A percentile compares a stretch with the other conserved stretches of the same genome.
phyloP scores from a whole-genome alignment of 257 asterid species.

The Sherardia arvensis region DNA sequence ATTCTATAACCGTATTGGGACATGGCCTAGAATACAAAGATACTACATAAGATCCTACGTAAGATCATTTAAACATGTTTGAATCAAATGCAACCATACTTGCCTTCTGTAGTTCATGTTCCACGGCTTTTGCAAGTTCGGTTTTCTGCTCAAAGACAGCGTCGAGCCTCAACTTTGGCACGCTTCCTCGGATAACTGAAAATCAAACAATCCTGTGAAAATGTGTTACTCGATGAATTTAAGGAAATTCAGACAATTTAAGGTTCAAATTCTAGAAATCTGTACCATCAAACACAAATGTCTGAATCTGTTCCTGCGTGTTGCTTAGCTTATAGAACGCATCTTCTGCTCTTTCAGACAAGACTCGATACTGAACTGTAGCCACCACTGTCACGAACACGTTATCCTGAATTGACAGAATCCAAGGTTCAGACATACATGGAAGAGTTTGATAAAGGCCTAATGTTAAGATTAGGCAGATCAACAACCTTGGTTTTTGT shows the following conservation, averaged over 20 bases:
- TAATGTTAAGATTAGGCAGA: background rate
- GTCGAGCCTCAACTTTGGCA: slow-evolving; percentile 21
- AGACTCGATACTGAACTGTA: slow-evolving; percentile 24
- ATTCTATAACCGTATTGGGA: slow-evolving; percentile 26
- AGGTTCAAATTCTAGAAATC: background rate
- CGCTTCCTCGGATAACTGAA: slow-evolving; percentile 20
- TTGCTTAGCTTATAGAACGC: slow-evolving; percentile 27
- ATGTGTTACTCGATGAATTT: background rate
- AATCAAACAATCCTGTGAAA: background rate
- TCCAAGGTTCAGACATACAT: background rate
- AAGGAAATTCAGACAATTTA: background rate
- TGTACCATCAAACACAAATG: slow-evolving; percentile 28
- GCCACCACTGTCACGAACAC: slow-evolving; percentile 26
- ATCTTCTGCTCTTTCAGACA: slow-evolving; percentile 20
- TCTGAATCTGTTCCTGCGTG: slow-evolving; percentile 21
- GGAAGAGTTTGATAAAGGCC: background rate
- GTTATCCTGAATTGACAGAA: slow-evolving; percentile 16
- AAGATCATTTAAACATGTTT: background rate
- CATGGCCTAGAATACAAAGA: slow-evolving; percentile 17
- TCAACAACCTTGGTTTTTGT: slow-evolving; percentile 25
- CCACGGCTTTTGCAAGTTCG: slow-evolving; percentile 20
- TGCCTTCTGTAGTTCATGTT: slow-evolving; percentile 17
- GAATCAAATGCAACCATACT: background rate
- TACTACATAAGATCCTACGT: background rate
- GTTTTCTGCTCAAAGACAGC: slow-evolving; percentile 18